Evolutionary conservation across 345 rosid species (phyloP).

Genomic region (Lepidium aucheri): DNA sequence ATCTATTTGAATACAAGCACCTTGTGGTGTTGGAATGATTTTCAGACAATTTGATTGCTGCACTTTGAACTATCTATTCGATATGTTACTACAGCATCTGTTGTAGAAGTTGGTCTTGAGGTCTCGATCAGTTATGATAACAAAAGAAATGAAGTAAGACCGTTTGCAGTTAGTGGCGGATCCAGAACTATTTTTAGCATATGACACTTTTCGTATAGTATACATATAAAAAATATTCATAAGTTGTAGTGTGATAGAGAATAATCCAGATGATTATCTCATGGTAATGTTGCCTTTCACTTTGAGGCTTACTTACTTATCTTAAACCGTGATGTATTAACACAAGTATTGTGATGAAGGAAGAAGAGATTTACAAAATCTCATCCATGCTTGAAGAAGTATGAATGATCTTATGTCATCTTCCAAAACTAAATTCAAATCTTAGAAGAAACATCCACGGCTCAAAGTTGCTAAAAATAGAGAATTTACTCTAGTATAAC

Average conservation of each 20-base stretch:
- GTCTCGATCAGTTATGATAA: conserved; percentile 80
- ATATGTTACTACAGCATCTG: too few species aligned
- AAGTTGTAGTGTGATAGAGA: conserved; percentile 42
- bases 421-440: background rate
- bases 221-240: background rate
- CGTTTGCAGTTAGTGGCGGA: background rate
- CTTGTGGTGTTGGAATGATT: too few species aligned
- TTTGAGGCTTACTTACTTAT: background rate
- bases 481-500: too few species aligned
- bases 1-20: too few species aligned
- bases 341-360: conserved; percentile 52
- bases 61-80: too few species aligned
- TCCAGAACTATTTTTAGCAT: too few species aligned
- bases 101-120: too few species aligned
- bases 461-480: too few species aligned
- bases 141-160: conserved; percentile 91
- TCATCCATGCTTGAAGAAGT: conserved; percentile 84
- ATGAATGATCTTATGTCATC: background rate
- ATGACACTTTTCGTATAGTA: too few species aligned
- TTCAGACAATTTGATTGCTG: too few species aligned
- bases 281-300: conserved; percentile 45
- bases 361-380: conserved; percentile 62
- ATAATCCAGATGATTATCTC: conserved; percentile 84
- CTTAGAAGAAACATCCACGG: background rate
- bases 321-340: conserved; percentile 58